Percentiles rank a stretch among this genome's conserved stretches.
phyloP scores from a whole-genome alignment of 202 grass and related monocot species.

The Hordeum pubiflorum region DNA sequence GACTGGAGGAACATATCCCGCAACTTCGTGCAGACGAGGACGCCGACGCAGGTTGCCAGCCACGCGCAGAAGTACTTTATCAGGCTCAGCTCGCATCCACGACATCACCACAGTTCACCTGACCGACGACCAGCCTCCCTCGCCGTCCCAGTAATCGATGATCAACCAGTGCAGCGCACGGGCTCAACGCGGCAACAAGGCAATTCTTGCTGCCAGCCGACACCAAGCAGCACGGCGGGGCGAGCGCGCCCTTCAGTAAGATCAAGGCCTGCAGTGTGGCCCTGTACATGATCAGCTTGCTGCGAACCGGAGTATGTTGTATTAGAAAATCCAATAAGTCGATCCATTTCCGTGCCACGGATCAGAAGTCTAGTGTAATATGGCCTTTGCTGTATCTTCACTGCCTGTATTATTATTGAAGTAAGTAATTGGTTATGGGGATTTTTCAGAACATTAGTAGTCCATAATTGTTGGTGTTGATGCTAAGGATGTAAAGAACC shows the following conservation, averaged over 20 bases:
- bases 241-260: slow-evolving; percentile 23
- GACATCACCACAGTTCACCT: slow-evolving; percentile 83
- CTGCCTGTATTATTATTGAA: slow-evolving; percentile 30
- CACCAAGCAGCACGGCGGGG: slow-evolving; percentile 10
- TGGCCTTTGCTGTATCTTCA: slow-evolving; percentile 33
- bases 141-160: slow-evolving; percentile 44
- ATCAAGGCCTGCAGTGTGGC: slow-evolving; percentile 40
- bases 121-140: slow-evolving; percentile 37
- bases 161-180: slow-evolving; percentile 37
- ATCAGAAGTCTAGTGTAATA: slow-evolving; percentile 35
- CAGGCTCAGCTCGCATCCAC: slow-evolving; percentile 72
- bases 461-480: slow-evolving; percentile 29
- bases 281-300: slow-evolving; percentile 39
- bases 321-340: not conserved
- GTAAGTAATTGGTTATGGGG: slow-evolving; percentile 45
- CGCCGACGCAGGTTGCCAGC: slow-evolving; percentile 92
- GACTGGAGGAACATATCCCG: slow-evolving; percentile 93
- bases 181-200: not conserved
- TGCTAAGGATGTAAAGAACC: slow-evolving; percentile 25
- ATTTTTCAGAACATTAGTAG: slow-evolving; percentile 26
- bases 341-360: not conserved
- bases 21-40: slow-evolving; percentile 68
- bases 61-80: slow-evolving; percentile 94
- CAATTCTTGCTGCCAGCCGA: slow-evolving; percentile 28
- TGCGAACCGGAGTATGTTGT: slow-evolving; percentile 17